Percentiles rank a stretch among this genome's conserved stretches.
These are phyloP conservation scores for Colletotrichum sp. DNA, from an alignment of 2,329 filamentous ascomycete species.

Conservation along the genomic window DNA sequence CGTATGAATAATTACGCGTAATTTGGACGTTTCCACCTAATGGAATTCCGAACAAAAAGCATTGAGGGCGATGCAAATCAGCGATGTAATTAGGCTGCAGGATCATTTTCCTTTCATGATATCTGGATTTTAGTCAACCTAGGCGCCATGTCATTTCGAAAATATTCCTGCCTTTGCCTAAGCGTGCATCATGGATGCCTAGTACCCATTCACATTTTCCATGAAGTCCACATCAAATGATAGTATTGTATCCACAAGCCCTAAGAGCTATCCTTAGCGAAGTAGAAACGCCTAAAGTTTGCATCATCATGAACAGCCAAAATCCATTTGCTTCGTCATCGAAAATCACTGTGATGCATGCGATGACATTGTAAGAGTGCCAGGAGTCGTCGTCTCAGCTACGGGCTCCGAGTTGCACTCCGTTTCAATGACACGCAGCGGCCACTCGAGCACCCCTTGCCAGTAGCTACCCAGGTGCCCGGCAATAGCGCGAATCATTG, in stretches of 20 bases:
- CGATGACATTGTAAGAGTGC: neutral
- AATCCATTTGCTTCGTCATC: neutral
- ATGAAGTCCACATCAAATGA: neutral
- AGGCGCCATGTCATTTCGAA: accelerated
- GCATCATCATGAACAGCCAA: accelerated
- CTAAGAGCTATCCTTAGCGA: neutral
- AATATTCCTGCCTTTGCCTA: neutral
- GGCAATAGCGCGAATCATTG: neutral
- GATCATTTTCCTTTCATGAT: neutral
- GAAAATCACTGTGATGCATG: neutral
- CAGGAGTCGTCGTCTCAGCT: neutral
- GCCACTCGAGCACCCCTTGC: neutral
- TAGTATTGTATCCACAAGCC: neutral
- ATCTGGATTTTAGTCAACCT: neutral
- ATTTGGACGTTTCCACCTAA: neutral
- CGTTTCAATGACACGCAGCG: neutral
- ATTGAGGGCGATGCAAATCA: neutral
- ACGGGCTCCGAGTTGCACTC: neutral
- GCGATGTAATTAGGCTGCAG: neutral
- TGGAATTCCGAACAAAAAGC: neutral
- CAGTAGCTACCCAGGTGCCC: neutral
- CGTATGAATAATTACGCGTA: neutral
- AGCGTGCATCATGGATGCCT: neutral
- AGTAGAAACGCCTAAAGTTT: neutral
- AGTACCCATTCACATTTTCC: neutral